phyloP scores from a whole-genome alignment of 2,329 filamentous ascomycete genomes.

The Grosmannia clavigera region DNA sequence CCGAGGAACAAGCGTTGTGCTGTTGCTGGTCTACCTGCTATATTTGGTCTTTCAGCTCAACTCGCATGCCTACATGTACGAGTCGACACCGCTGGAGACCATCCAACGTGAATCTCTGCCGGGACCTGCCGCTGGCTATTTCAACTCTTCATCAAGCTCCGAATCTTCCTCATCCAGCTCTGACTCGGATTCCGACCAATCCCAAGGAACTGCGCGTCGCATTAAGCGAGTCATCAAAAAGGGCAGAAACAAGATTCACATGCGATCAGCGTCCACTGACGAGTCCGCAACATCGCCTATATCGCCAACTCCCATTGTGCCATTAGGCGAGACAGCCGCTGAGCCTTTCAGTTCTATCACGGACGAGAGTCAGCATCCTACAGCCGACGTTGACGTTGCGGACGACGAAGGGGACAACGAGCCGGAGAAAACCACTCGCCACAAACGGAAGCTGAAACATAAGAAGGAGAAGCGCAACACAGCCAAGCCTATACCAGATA shows the following conservation, averaged over 20 bases:
- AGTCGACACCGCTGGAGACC: slow-evolving; percentile 56
- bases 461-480: slow-evolving; percentile 13
- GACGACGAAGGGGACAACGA: slow-evolving; percentile 13
- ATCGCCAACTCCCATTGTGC: background rate
- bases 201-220: slow-evolving; percentile 39
- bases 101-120: slow-evolving; percentile 51
- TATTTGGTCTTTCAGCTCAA: slow-evolving; percentile 70
- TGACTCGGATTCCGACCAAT: slow-evolving; percentile 34
- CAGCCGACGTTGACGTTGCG: slow-evolving; percentile 1
- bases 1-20: slow-evolving; percentile 63
- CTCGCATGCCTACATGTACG: slow-evolving; percentile 55
- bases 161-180: slow-evolving; percentile 45
- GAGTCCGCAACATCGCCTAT: slow-evolving; percentile 23
- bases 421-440: slow-evolving; percentile 5
- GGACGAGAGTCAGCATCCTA: background rate
- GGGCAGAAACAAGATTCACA: slow-evolving; percentile 45
- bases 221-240: slow-evolving; percentile 50
- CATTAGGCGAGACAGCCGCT: background rate
- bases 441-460: slow-evolving; percentile 25
- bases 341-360: no score
- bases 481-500: background rate
- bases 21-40: slow-evolving; percentile 58
- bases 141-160: slow-evolving; percentile 37
- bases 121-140: slow-evolving; percentile 53
- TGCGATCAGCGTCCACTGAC: slow-evolving; percentile 31